Conservation (phyloP, 148 eudicot genomes). For the Cornus florida region DNA sequence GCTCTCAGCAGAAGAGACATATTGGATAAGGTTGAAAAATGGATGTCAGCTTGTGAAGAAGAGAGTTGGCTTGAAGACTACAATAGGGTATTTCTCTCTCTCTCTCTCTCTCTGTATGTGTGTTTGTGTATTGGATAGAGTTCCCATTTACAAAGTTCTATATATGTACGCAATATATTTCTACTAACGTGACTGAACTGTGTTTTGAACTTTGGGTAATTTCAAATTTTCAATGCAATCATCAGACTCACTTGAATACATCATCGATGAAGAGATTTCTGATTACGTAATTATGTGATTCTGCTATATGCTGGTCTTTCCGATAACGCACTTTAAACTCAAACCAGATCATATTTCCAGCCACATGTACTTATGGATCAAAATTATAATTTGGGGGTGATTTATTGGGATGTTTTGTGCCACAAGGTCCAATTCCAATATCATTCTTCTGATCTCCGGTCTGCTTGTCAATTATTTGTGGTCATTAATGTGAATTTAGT, state of each 20-base stretch:
- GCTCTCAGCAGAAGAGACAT: slow-evolving; percentile 90
- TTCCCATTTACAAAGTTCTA: neutral
- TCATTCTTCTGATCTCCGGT: neutral
- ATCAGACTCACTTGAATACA: neutral
- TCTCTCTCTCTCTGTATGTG: neutral
- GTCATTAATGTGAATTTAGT: neutral
- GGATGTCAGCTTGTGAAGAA: slow-evolving; percentile 99
- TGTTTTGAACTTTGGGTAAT: too few species aligned
- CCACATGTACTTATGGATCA: neutral
- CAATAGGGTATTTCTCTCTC: slow-evolving; percentile 58
- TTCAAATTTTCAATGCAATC: neutral
- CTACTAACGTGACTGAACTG: neutral
- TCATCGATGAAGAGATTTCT: neutral
- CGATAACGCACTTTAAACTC: slow-evolving; percentile 1
- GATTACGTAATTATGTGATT: neutral
- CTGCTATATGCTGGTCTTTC: neutral
- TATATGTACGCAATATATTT: neutral
- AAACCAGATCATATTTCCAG: neutral
- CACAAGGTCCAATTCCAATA: neutral
- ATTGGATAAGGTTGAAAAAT: slow-evolving; percentile 95
- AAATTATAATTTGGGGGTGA: neutral
- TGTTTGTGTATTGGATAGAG: too few species aligned
- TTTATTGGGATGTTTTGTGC: neutral
- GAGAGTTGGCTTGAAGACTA: slow-evolving; percentile 99
- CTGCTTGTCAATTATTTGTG: neutral